Percentiles rank a stretch among this genome's conserved stretches.
phyloP scores from a whole-genome alignment of 345 rosid genomes.

The Salix brachista region DNA sequence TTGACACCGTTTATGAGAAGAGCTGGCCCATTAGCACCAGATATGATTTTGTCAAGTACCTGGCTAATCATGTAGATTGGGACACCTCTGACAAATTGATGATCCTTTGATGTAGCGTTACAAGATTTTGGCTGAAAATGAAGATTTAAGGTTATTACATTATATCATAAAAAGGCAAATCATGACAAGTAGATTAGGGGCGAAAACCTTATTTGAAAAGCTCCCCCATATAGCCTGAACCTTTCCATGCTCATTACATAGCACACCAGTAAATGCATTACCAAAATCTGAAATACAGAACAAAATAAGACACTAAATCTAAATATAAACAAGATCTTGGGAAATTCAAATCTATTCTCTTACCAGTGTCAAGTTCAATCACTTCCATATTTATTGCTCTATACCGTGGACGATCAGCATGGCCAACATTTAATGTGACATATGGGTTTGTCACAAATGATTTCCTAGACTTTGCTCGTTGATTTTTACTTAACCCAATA shows the following conservation, averaged over 20 bases:
- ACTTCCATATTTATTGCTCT: slow-evolving; percentile 95
- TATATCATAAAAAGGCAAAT: slow-evolving; percentile 7
- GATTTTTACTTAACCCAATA: slow-evolving; percentile 78
- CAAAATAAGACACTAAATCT: neutral
- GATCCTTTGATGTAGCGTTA: slow-evolving; percentile 63
- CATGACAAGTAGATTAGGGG: slow-evolving; percentile 7
- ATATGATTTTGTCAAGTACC: slow-evolving; percentile 66
- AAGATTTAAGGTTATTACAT: slow-evolving; percentile 7
- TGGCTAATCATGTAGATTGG: slow-evolving; percentile 65
- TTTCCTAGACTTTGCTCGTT: slow-evolving; percentile 84
- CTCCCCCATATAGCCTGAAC: slow-evolving; percentile 94
- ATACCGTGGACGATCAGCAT: slow-evolving; percentile 79
- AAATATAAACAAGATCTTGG: neutral
- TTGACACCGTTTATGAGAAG: slow-evolving; percentile 78
- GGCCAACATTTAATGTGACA: slow-evolving; percentile 68
- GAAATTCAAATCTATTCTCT: neutral
- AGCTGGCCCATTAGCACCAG: slow-evolving; percentile 63
- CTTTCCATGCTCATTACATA: slow-evolving; percentile 78
- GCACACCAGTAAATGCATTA: slow-evolving; percentile 79
- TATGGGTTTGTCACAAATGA: slow-evolving; percentile 84
- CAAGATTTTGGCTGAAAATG: slow-evolving; percentile 59
- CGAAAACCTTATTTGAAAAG: slow-evolving; percentile 79
- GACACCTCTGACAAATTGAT: slow-evolving; percentile 84
- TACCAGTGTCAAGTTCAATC: slow-evolving; percentile 88
- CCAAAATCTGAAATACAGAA: slow-evolving; percentile 69